Conservation (phyloP, 805 yeast genomes). For the Kazachstania africana region DNA sequence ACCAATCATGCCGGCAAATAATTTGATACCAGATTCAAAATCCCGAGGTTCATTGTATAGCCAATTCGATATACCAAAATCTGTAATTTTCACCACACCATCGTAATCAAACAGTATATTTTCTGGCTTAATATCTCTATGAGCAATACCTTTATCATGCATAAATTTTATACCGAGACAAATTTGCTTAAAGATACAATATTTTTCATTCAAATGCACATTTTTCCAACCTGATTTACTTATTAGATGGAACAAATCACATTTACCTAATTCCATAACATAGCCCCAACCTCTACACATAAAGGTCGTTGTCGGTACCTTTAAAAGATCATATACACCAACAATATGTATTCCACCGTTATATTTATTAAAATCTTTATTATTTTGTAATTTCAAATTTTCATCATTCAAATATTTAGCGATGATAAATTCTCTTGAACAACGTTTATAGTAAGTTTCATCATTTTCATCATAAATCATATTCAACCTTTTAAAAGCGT, state of each 20-base stretch:
- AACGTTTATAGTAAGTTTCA: constrained; percentile 52
- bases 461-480: constrained; percentile 52
- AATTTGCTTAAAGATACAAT: constrained; percentile 60
- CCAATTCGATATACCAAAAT: constrained; percentile 64
- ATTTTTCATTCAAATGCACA: constrained; percentile 38
- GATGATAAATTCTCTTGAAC: constrained; percentile 51
- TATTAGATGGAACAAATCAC: constrained; percentile 49
- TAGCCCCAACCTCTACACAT: constrained; percentile 69
- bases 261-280: constrained; percentile 53
- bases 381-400: background rate
- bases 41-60: constrained; percentile 46
- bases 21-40: constrained; percentile 29
- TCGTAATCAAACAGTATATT: constrained; percentile 47
- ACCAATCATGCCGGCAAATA: constrained; percentile 45
- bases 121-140: constrained; percentile 67
- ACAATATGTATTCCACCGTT: constrained; percentile 5
- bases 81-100: constrained; percentile 59
- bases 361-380: background rate
- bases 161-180: constrained; percentile 48
- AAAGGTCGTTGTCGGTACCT: constrained; percentile 42
- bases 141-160: constrained; percentile 58
- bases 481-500: constrained; percentile 56
- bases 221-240: constrained; percentile 50
- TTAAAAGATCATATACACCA: constrained; percentile 12
- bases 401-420: constrained; percentile 34